Evolutionary conservation across 1,139 yeast genomes (phyloP).

Genomic region (Trichomonascaceae sp.): DNA sequence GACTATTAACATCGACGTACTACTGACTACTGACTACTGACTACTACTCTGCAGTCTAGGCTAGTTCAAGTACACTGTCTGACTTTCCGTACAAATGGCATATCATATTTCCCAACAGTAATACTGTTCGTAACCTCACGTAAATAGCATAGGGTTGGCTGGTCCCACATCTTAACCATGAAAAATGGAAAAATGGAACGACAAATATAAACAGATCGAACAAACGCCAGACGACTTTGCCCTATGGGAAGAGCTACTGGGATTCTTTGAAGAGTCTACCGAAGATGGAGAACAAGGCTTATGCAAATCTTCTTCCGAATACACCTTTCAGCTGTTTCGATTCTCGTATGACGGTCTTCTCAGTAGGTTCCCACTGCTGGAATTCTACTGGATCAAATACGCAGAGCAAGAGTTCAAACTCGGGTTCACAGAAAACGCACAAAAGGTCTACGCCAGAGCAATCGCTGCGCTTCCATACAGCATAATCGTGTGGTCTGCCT

Average conservation of each 20-base stretch:
- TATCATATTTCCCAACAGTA: too few species aligned
- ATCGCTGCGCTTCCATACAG: constrained; percentile 35
- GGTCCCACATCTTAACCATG: too few species aligned
- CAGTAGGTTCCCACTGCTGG: constrained; percentile 50
- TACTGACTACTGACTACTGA: too few species aligned
- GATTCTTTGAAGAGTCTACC: constrained; percentile 1
- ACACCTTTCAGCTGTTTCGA: constrained; percentile 31
- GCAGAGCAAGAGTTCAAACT: constrained; percentile 55
- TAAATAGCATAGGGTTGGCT: too few species aligned
- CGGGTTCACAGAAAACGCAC: constrained; percentile 40
- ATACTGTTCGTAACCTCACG: too few species aligned
- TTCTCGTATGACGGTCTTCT: constrained; percentile 45
- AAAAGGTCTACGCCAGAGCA: constrained; percentile 40
- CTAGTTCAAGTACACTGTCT: too few species aligned
- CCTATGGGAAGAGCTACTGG: constrained; percentile 38
- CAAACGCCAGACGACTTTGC: constrained; percentile 30
- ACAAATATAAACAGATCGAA: constrained; percentile 16
- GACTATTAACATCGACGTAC: too few species aligned
- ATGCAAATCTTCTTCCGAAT: constrained; percentile 32
- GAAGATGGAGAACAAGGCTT: constrained; percentile 20
- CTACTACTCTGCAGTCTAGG: too few species aligned
- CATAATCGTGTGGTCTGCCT: constrained; percentile 62
- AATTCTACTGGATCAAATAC: constrained; percentile 69
- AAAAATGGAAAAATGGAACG: constrained; percentile 11
- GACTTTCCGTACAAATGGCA: too few species aligned